Conservation (phyloP, 441 rosid genomes). For the Gossypium gossypioides region DNA sequence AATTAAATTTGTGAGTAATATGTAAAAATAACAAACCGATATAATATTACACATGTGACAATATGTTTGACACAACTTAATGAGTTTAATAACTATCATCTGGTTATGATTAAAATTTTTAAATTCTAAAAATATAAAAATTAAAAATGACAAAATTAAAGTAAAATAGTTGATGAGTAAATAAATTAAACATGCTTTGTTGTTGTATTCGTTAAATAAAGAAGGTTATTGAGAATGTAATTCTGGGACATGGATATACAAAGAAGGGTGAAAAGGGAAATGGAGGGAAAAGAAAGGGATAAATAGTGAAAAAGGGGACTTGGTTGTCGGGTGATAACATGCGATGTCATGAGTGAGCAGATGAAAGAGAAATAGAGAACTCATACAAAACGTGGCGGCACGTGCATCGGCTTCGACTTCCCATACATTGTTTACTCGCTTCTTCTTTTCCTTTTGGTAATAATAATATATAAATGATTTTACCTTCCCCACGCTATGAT, state of each 20-base stretch:
- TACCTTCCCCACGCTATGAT: not conserved
- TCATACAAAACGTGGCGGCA: conserved; percentile 15
- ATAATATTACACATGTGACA: too few species aligned
- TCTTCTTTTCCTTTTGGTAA: too few species aligned
- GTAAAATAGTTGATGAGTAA: too few species aligned
- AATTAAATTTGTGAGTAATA: too few species aligned
- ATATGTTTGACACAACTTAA: too few species aligned
- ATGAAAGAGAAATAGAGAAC: not conserved
- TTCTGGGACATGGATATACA: not conserved
- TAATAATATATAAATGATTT: not conserved
- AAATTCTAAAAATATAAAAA: too few species aligned
- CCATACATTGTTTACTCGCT: not conserved
- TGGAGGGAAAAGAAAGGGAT: not conserved
- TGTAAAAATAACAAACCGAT: too few species aligned
- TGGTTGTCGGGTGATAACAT: not conserved
- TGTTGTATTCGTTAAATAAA: too few species aligned
- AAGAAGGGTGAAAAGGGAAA: not conserved
- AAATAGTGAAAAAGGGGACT: not conserved
- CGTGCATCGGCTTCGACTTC: conserved; percentile 14
- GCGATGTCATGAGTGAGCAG: conserved; percentile 13
- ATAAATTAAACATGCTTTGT: too few species aligned
- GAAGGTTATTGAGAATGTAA: too few species aligned
- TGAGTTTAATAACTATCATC: too few species aligned
- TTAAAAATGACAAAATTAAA: not conserved
- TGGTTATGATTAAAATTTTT: too few species aligned